Evolutionary conservation across 2,329 filamentous ascomycete genomes (phyloP).

Genomic region (Apiospora pterosperma): DNA sequence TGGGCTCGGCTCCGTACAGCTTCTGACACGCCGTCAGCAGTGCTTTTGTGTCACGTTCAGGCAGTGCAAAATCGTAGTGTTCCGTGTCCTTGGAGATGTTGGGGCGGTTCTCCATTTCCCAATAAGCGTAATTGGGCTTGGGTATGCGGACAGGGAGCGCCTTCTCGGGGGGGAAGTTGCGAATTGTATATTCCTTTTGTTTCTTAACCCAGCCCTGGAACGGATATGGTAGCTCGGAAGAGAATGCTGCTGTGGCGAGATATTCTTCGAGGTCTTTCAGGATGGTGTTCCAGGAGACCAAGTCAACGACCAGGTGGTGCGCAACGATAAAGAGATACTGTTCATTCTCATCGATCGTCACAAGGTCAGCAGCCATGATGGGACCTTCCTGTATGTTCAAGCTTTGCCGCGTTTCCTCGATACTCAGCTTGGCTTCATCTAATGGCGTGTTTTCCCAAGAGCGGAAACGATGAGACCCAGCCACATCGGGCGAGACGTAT

Average conservation of each 20-base stretch:
- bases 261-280: conserved; percentile 39
- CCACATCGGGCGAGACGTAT: neutral
- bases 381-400: conserved; percentile 20
- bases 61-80: neutral
- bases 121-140: conserved; percentile 11
- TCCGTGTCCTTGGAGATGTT: conserved; percentile 3
- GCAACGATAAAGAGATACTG: conserved; percentile 28
- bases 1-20: conserved; percentile 29
- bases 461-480: neutral
- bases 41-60: conserved; percentile 24
- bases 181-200: conserved; percentile 28
- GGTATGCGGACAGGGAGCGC: conserved; percentile 11
- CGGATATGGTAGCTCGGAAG: conserved; percentile 15
- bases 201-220: conserved; percentile 34
- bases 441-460: neutral
- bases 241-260: conserved; percentile 19
- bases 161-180: conserved; percentile 15
- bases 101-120: conserved; percentile 4
- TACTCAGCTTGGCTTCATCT: neutral
- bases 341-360: conserved; percentile 11
- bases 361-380: conserved; percentile 19
- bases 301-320: conserved; percentile 38
- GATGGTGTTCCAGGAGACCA: conserved; percentile 43
- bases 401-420: neutral
- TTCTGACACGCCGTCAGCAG: conserved; percentile 17